Base-by-base conservation (phyloP, 257 asterid genomes). In the Solanum tarijense region DNA sequence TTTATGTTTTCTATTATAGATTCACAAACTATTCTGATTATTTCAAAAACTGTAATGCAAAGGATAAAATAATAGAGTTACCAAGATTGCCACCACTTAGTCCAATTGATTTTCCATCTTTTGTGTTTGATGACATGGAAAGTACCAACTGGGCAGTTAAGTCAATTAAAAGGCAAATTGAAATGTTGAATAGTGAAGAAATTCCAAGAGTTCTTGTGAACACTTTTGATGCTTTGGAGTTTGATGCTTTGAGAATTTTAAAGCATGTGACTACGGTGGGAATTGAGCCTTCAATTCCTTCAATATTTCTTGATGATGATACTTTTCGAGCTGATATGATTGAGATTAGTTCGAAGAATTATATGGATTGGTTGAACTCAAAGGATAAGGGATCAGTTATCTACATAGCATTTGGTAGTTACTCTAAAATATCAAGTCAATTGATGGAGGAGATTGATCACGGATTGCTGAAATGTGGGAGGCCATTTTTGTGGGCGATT, bases 371-470 rank as follows among this genome's bases (percentile, higher is more conserved):
- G 91, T 11, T 90, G 62, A 25, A 72, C 72, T 58, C 75, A 3
- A 68, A 31, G 86, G 52, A 89, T 2, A 27, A 73, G 20, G 9
- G 18, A 20, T 90, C 86, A 4, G 89, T 88, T 58, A 84, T 86
- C 25, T 88, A 90, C n/a, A 65, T 88, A 34, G 87, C 86, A 29
- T 88, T 87, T 52, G 88, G 90, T 18, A 88, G 88, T 31, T 12
- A 83, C 14, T 2, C 46, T 12, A 43, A 31, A 12, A 34, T 87
- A 8, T 60, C 89, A 27, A 88, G 31, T 36, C 39, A 52, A 25
- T 71, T 86, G 52, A 41, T 90, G 58, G 92, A 87, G 35, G 90
- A 85, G 36, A 84, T 83, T 3, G 88, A 89, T 9, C 35, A 79
- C 10, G 92, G 88, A 48, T 86, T 91, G 66, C 7, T 91, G 46